Evolutionary conservation across 768 basidiomycete species (phyloP), one percentile per base, ranked within the genome.

Genomic region (Stropharia rugosoannulata): DNA sequence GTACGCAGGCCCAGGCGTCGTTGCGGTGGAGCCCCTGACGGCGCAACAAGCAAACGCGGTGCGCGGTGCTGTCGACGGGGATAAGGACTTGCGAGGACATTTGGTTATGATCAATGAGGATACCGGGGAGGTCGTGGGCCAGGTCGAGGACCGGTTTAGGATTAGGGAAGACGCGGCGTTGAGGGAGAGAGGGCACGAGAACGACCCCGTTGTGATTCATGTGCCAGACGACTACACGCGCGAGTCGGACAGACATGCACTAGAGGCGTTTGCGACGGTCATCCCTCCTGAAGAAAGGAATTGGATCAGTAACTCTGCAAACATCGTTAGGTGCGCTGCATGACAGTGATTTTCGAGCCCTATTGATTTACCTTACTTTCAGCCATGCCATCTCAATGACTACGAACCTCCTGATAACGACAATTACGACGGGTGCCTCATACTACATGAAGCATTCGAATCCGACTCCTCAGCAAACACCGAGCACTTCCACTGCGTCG

Each of bases 41-140:
- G 51, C 59, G 45, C 58, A 54, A 18, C 60, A 66, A 52, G 44
- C 54, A 22, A 54, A 60, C 15, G 63, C 47, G 9, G 49, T 64
- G 15, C 61, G 61, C 9, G 42, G 62, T 12, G 60, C 45, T 18
- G 19, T 64, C 10, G 58, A 61, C 12, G 67, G 62, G 38, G 58
- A 69, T 25, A 66, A 73, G 43, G 76, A 78, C 59, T 69, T 78
- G 35, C 70, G 75, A 25, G 87, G 89, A 5, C 81, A 80, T 48
- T 76, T 91, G 29, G 82, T 91, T 38, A 79, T 90, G 58, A 79
- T 92, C 51, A 83, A 93, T 65, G 82, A 91, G 66, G 78, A 82
- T 40, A 85, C 79, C 43, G 89, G 89, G 1, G 83, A 89, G 59
- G 76, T 91, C 10, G 75, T 92, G 12, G 89, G 87, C 0, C 82